Evolutionary conservation across 164 flowering plant genomes (phyloP), one percentile per base, ranked within the genome.

Genomic region (Magnolia sinica): DNA sequence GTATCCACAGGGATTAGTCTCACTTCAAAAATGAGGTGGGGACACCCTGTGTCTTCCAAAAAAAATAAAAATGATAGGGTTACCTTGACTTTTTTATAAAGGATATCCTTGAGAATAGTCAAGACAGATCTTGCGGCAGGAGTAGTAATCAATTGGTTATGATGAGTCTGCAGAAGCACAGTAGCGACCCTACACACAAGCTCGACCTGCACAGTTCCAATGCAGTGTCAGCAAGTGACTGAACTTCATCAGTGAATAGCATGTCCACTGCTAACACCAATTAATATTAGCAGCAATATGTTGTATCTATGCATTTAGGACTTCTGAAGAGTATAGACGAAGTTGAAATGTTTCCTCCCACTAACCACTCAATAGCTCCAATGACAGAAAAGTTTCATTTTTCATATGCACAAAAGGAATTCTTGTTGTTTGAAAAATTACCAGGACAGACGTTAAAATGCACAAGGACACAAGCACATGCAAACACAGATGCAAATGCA

Each of bases 31-130:
- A 23, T 23, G 24, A 23, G 24, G 24, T 23, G 24, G 24, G 0
- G 24, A 23, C 24, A 23, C 24, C 1, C 24, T 23, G 24, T 23
- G 24, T 23, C 24, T 23, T 23, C 24, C 0, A 23, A 55, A 55
- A 55, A 2, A 1, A 31, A 31, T 1, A 31, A 31, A 23, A 23
- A 29, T 10, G 7, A 24, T 23, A 64, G 19, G 20, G 58, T 76
- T 89, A 93, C 99, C 98, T 94, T 90, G 31, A 92, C 90, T 86
- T 85, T 88, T 72, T 85, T 80, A 82, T 87, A 84, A 79, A 96
- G 90, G 59, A 87, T 84, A 70, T 88, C 97, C 77, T 83, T 87
- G 52, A 94, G 92, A 82, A 74, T 76, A 63, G 84, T 87, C 86
- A 96, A 83, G 68, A 91, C 63, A 52, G 97, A 88, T 73, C 92